Evolutionary conservation across 495 filamentous ascomycete species (phyloP), one percentile per base, ranked within the genome.

Genomic region (Penicillium parvum): DNA sequence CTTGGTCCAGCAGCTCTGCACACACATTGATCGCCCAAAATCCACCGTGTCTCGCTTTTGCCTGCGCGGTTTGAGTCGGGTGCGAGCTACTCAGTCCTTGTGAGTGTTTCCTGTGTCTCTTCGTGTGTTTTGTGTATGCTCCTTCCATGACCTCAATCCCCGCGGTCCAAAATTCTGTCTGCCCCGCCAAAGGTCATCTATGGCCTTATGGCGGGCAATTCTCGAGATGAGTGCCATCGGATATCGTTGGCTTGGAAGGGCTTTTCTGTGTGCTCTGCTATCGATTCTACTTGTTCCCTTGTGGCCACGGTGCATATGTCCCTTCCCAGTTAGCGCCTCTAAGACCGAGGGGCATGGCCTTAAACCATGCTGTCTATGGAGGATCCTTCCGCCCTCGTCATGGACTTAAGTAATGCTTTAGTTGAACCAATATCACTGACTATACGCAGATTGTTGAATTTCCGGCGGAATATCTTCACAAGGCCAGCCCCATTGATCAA

Each of bases 41-140:
- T 19, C 37, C 65, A 66, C 42, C 53, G 65, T 71, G 67, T 61
- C 55, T 61, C 55, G 49, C 14, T 48, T 58, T 40, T 37, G 34
- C 21, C 32, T 50, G 36, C 51, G 41, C 53, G 49, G 61, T 55
- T 52, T 69, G 58, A 57, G 40, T 59, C 45, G 57, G 57, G 59
- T 60, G 50, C 46, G 36, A 49, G 35, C 42, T 49, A 40, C 54
- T 61, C 57, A 39, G 50, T 53, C 34, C 26, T 43, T 57, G 68
- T 71, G 44, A 69, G 68, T 69, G 21, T n/a, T n/a, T n/a, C n/a
- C n/a, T n/a, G n/a, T 33, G 23, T 41, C 25, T n/a, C 15, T 20
- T 26, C 34, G 14, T 7, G 15, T 33, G n/a, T 43, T 8, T 15
- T 15, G n/a, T 18, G 40, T 44, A 11, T 25, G 23, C 36, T 40